Evolutionary conservation across 352 stramenopile genomes (phyloP).

Genomic region (Aphanomyces euteiches): DNA sequence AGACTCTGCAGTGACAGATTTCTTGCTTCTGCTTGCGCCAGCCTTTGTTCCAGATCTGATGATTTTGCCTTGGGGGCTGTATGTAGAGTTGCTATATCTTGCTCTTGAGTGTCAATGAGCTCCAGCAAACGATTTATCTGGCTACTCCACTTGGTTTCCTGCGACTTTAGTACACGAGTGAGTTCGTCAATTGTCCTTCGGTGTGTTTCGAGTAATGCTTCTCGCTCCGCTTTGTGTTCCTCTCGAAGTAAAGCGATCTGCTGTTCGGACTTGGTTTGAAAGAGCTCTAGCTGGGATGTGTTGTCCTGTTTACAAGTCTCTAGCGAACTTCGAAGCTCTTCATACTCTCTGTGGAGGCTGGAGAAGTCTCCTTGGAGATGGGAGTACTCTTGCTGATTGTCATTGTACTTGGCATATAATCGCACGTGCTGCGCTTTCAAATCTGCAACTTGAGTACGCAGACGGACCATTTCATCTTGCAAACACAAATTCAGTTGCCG

Average conservation of each 20-base stretch:
- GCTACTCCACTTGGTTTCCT: conserved; percentile 11
- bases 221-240: not conserved
- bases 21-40: no score
- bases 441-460: not conserved
- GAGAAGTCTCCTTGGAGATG: not conserved
- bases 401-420: not conserved
- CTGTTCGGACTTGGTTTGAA: not conserved
- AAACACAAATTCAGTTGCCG: not conserved
- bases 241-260: not conserved
- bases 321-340: not conserved
- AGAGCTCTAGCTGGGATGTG: no score
- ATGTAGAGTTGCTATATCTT: conserved; percentile 1
- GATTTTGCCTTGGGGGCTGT: not conserved
- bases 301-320: not conserved
- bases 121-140: not conserved
- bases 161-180: not conserved
- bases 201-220: not conserved
- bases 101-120: conserved; percentile 2
- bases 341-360: not conserved
- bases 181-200: conserved; percentile 7
- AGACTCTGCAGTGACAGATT: no score
- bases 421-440: not conserved
- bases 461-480: not conserved
- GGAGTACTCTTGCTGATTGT: conserved; percentile 2
- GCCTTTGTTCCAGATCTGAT: no score